phyloP scores from a whole-genome alignment of 306 rosid species.

The Crotalaria pallida region DNA sequence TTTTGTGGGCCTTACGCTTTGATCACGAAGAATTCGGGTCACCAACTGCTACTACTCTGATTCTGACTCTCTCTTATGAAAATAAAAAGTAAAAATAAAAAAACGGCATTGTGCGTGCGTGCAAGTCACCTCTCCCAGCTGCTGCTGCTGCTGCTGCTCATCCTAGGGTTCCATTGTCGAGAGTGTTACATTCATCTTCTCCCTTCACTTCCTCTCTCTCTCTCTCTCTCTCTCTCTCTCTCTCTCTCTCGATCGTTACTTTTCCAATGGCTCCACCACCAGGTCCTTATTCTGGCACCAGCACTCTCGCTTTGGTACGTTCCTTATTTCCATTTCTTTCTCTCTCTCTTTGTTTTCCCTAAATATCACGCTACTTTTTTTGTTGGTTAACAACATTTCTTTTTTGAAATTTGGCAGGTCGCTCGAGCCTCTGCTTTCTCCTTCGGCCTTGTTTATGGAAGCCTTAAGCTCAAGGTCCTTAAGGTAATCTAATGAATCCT shows the following conservation, averaged over 20 bases:
- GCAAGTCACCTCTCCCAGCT: too few relatives aligned
- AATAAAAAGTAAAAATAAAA: too few relatives aligned
- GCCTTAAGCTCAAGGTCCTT: conserved; percentile 72
- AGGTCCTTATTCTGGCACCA: conserved; percentile 86
- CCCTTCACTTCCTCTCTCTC: too few relatives aligned
- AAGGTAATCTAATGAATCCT: conserved; percentile 41
- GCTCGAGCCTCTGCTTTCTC: conserved; percentile 92
- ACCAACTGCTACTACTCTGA: too few relatives aligned
- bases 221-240: too few relatives aligned
- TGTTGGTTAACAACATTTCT: too few relatives aligned
- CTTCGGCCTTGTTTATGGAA: conserved; percentile 76
- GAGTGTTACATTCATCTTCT: too few relatives aligned
- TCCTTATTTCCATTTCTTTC: background rate
- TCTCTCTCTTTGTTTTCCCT: background rate
- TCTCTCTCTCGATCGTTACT: conserved; percentile 1
- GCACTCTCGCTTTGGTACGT: conserved; percentile 83
- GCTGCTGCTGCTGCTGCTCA: background rate
- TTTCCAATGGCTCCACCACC: conserved; percentile 72
- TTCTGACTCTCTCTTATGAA: too few relatives aligned
- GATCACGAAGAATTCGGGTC: too few relatives aligned
- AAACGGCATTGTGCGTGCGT: too few relatives aligned
- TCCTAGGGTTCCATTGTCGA: conserved; percentile 35
- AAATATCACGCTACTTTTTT: background rate
- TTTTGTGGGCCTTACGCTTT: too few relatives aligned
- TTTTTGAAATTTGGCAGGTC: conserved; percentile 34